Evolutionary conservation across 75 land plant genomes (phyloP), one percentile per base, ranked within the genome.

Genomic region (Larix kaempferi): DNA sequence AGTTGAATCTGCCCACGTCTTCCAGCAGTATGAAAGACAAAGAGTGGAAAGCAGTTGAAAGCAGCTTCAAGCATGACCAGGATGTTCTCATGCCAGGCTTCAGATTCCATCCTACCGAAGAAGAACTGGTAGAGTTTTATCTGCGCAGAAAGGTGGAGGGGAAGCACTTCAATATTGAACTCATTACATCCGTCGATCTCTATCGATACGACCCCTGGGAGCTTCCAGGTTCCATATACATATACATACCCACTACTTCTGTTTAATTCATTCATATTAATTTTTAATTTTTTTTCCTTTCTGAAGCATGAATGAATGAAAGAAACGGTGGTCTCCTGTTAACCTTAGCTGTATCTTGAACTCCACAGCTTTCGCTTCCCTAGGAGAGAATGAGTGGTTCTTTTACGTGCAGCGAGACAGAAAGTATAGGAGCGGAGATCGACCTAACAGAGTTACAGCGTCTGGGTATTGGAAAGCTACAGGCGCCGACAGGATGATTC

Each of bases 391-490:
- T 35, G 94, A 92, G 69, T 92, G 94, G 94, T 91, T 74, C 83
- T 92, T 92, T 75, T 92, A 88, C 74, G 92, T 88, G 72, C 93
- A 92, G 3, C 83, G 93, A 21, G 89, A 91, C 71, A 75, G 86
- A 17, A 91, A 91, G 79, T 91, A 91, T 73, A 75, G 86, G 37
- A 91, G 90, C 65, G 92, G 92, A 25, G 89, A 86, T 33, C 59
- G 93, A 37, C 93, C 93, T 19, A 91, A 91, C 79, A 81, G 93
- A 12, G 93, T 91, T 44, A 89, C 93, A 1, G 80, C 85, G 4
- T 90, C 93, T 3, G 93, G 93, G 7, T 91, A 90, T 79, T 91
- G 93, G 93, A 91, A 91, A 79, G 93, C 93, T 23, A 91, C 93
- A 17, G 93, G 93, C 6, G 89, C 92, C 0, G 94, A 92, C 75